phyloP scores from a whole-genome alignment of 2,329 filamentous ascomycete genomes.

The Leptographium galeiforme region DNA sequence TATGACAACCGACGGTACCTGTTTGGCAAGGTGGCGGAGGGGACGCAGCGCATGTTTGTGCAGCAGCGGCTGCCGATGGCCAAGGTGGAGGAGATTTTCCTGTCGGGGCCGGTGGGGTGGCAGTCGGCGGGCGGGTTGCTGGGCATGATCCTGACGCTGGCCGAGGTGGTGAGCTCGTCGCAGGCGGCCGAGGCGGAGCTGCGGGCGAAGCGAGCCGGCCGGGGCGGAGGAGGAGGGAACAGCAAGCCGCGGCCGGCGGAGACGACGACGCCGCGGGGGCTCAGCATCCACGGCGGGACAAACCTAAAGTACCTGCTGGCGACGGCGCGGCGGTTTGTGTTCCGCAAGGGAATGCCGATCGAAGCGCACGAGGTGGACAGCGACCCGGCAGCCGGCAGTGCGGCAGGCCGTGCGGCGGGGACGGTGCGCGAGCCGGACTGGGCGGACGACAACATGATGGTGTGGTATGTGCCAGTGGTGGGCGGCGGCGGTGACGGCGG shows the following conservation, averaged over 20 bases:
- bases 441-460: conserved; percentile 61
- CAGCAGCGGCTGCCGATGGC: conserved; percentile 53
- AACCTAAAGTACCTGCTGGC: conserved; percentile 73
- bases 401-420: background rate
- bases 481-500: conserved; percentile 9
- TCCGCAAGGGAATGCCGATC: conserved; percentile 71
- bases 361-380: conserved; percentile 51
- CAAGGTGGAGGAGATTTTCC: conserved; percentile 64
- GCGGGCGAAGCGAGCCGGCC: conserved; percentile 7
- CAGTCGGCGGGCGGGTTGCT: conserved; percentile 65
- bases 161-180: conserved; percentile 46
- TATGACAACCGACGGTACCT: conserved; percentile 75
- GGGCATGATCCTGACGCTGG: conserved; percentile 73
- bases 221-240: background rate
- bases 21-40: conserved; percentile 72
- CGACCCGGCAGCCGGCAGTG: conserved; percentile 15
- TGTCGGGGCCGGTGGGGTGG: conserved; percentile 71
- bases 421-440: conserved; percentile 49
- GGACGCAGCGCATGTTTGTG: conserved; percentile 63
- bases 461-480: conserved; percentile 63
- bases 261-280: conserved; percentile 9
- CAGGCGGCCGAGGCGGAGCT: conserved; percentile 25
- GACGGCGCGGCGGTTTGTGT: conserved; percentile 73
- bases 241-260: background rate
- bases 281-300: conserved; percentile 64